phyloP scores from a whole-genome alignment of 495 filamentous ascomycete species.

The Elasticomyces elasticus region DNA sequence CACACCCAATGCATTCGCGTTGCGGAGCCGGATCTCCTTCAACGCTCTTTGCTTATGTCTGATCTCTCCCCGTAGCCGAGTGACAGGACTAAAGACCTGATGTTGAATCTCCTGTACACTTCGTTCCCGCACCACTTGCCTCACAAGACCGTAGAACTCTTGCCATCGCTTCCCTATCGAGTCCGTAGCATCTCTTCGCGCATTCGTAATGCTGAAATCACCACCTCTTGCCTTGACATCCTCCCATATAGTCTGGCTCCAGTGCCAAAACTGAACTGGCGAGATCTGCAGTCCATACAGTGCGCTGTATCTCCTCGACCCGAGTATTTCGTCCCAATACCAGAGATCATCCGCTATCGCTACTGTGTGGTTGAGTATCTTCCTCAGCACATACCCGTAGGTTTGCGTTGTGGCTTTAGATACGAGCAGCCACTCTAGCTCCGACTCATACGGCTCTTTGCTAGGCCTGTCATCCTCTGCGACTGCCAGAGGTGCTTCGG shows the following conservation, averaged over 20 bases:
- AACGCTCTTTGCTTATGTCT: constrained; percentile 58
- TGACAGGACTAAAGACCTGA: constrained; percentile 58
- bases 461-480: constrained; percentile 11
- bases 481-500: constrained; percentile 17
- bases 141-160: constrained; percentile 72
- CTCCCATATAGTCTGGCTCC: constrained; percentile 50
- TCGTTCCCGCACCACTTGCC: constrained; percentile 54
- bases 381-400: constrained; percentile 65
- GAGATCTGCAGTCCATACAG: constrained; percentile 76
- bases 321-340: constrained; percentile 84
- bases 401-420: constrained; percentile 79
- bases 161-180: constrained; percentile 46
- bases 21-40: constrained; percentile 57
- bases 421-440: constrained; percentile 79
- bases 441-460: constrained; percentile 44
- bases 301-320: constrained; percentile 58
- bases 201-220: constrained; percentile 27
- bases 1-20: constrained; percentile 77
- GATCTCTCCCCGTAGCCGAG: constrained; percentile 58
- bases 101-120: constrained; percentile 51
- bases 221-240: constrained; percentile 42
- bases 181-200: constrained; percentile 12
- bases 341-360: constrained; percentile 70
- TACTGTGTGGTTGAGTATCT: constrained; percentile 69
- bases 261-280: constrained; percentile 59